Evolutionary conservation across 2,329 filamentous ascomycete species (phyloP), one percentile per base, ranked within the genome.

Genomic region (Rhexocercosporidium sp.): DNA sequence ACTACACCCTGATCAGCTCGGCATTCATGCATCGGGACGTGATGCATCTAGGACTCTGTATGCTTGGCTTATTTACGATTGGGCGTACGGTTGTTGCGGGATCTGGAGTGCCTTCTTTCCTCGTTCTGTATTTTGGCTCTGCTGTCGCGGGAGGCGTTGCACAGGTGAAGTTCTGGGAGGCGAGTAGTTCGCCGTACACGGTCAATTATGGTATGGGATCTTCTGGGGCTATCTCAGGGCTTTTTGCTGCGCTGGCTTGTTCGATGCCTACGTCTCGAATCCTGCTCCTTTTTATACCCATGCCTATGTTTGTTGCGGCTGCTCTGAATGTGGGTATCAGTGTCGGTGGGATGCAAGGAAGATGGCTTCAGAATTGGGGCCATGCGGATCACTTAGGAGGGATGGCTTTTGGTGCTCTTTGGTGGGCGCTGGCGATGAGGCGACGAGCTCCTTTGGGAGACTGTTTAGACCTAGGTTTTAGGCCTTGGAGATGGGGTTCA

Each of bases 41-140:
- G 1, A 1, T 69, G 0, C 77, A 79, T 59, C 56, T 78, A n/a
- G 69, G 49, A 1, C 34, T 76, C 41, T 78, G 78, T 68, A 78
- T 78, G 75, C 70, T 73, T 18, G 73, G 64, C 0, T 46, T 77
- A 2, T 65, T 69, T 51, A 72, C 72, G 41, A 74, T 77, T 12
- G 67, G 76, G 31, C 69, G 69, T 3, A 61, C 67, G 0, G 68
- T 76, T n/a, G 70, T 64, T 14, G 6, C 4, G 7, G 1, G 34
- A 6, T 56, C 57, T 22, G 69, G 70, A 8, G 9, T 59, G 8
- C 29, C 61, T n/a, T 27, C 57, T 11, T 72, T 72, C 46, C 3
- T 59, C 1, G 31, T 64, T 18, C 8, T 70, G 2, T 72, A 67
- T 44, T 49, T 71, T 37, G 72, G 72, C n/a, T 65, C 66, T 47